phyloP scores from a whole-genome alignment of 1,284 basidiomycete genomes.

The Heterobasidion parviporum region DNA sequence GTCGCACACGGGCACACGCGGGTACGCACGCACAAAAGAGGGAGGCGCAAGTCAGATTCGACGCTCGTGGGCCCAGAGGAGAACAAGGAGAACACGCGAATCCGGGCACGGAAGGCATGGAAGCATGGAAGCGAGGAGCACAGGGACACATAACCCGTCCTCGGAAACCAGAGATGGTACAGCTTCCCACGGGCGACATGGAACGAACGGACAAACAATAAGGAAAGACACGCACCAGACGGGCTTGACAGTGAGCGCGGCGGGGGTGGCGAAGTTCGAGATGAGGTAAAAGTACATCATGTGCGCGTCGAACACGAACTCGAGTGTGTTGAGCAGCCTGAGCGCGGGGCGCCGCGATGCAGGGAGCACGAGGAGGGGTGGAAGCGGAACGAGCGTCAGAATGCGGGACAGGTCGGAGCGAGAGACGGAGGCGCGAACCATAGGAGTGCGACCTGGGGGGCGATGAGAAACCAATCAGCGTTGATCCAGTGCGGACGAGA shows the following conservation, averaged over 20 bases:
- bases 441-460: constrained; percentile 29
- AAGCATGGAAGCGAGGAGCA: too few species aligned
- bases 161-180: background rate
- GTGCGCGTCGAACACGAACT: constrained; percentile 37
- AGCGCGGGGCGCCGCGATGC: background rate
- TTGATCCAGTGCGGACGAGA: background rate
- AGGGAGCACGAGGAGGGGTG: background rate
- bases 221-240: constrained; percentile 33
- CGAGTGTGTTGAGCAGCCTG: constrained; percentile 45
- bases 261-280: constrained; percentile 35
- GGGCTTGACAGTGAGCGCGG: constrained; percentile 27
- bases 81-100: background rate
- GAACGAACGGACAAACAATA: background rate
- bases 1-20: too few species aligned
- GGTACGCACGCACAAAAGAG: too few species aligned
- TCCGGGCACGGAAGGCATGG: background rate
- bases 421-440: constrained; percentile 23
- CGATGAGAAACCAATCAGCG: background rate
- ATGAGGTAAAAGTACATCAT: constrained; percentile 48
- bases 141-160: too few species aligned
- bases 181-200: background rate
- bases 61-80: background rate
- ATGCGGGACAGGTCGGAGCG: background rate
- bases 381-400: constrained; percentile 2
- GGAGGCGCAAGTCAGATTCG: background rate